Evolutionary conservation across 768 basidiomycete species (phyloP).

Genomic region (Podaxis mareebaensis): DNA sequence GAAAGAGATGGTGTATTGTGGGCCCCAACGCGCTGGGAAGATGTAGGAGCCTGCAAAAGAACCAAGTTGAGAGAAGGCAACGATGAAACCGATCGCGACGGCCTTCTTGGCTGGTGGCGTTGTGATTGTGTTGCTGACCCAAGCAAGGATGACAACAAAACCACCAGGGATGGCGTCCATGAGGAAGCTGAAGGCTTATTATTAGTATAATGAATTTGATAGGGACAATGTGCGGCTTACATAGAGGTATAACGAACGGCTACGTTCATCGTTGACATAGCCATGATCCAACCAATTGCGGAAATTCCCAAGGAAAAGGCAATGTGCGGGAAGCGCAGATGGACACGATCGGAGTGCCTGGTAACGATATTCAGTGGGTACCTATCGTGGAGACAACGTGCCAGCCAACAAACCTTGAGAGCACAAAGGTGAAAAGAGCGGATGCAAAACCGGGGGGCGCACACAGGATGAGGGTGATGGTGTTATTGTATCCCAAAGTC

Average conservation of each 20-base stretch:
- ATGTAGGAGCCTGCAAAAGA: slow-evolving; percentile 64
- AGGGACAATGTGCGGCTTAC: slow-evolving; percentile 33
- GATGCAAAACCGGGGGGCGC: slow-evolving; percentile 63
- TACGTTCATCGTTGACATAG: slow-evolving; percentile 48
- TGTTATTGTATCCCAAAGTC: slow-evolving; percentile 62
- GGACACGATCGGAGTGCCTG: slow-evolving; percentile 59
- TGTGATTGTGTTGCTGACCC: slow-evolving; percentile 41
- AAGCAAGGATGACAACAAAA: slow-evolving; percentile 47
- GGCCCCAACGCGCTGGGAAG: slow-evolving; percentile 53
- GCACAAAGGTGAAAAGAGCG: slow-evolving; percentile 47
- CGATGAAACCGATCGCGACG: slow-evolving; percentile 64
- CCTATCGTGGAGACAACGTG: not conserved
- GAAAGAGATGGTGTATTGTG: slow-evolving; percentile 51
- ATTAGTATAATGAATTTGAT: not conserved
- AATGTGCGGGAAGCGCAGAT: slow-evolving; percentile 64
- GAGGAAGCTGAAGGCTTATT: slow-evolving; percentile 14
- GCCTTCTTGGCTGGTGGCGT: slow-evolving; percentile 67
- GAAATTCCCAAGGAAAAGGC: slow-evolving; percentile 47
- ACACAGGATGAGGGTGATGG: slow-evolving; percentile 61
- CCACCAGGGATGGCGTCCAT: slow-evolving; percentile 36
- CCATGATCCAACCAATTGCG: slow-evolving; percentile 59
- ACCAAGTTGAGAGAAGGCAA: slow-evolving; percentile 58
- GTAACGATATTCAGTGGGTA: not conserved
- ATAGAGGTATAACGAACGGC: slow-evolving; percentile 52
- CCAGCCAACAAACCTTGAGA: slow-evolving; percentile 32